These are phyloP conservation scores for Thielaviopsis musarum DNA, from an alignment of 2,329 filamentous ascomycete genomes.

Conservation along the genomic window DNA sequence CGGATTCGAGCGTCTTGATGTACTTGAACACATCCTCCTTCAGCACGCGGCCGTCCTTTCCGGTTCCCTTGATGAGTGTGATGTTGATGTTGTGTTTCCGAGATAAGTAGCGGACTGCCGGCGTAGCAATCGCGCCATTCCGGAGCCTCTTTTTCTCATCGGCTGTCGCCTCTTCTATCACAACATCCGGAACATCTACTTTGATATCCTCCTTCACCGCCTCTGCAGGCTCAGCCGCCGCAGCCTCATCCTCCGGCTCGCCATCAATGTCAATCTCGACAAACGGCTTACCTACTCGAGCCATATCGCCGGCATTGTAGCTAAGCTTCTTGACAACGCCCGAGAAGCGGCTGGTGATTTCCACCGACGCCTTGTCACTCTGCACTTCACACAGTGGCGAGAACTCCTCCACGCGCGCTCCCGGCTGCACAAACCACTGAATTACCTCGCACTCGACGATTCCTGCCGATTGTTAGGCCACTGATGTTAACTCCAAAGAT, in stretches of 20 bases:
- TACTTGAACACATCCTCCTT: constrained; percentile 82
- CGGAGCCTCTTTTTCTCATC: constrained; percentile 31
- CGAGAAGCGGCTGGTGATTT: constrained; percentile 92
- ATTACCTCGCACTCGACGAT: constrained; percentile 98
- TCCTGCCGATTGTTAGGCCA: constrained; percentile 31
- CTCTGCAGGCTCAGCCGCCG: constrained; percentile 2
- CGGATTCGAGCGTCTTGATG: constrained; percentile 27
- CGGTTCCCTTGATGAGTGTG: constrained; percentile 61
- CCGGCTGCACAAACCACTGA: constrained; percentile 97
- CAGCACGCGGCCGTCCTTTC: constrained; percentile 74
- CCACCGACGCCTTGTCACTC: constrained; percentile 78
- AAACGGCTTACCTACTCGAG: constrained; percentile 83
- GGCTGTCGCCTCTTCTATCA: constrained; percentile 17
- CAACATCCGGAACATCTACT: constrained; percentile 17
- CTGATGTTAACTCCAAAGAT: background rate
- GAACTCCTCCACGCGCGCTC: constrained; percentile 92
- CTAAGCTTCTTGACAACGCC: constrained; percentile 92
- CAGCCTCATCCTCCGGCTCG: constrained; percentile 24
- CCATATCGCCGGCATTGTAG: constrained; percentile 92
- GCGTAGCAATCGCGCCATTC: constrained; percentile 66
- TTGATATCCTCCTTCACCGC: constrained; percentile 9
- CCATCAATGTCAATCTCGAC: constrained; percentile 89
- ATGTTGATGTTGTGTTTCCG: constrained; percentile 71
- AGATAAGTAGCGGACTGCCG: constrained; percentile 75
- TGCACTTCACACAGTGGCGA: constrained; percentile 96